Percentiles rank a stretch among this genome's conserved stretches.
Conservation (phyloP, 2,329 filamentous ascomycete genomes). For the Eutypella sp. region DNA sequence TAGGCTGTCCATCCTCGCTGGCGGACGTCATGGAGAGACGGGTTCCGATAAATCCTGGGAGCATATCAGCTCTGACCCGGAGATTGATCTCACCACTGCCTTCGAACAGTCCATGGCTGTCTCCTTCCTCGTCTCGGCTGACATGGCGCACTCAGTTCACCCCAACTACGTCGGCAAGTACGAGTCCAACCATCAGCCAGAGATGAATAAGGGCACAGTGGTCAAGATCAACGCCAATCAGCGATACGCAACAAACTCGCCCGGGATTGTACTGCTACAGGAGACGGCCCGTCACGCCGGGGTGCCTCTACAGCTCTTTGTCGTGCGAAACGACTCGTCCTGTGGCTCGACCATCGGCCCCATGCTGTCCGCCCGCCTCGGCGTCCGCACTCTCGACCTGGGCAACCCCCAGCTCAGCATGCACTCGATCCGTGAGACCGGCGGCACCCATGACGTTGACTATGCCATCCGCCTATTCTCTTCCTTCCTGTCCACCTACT, state of each 20-base stretch:
- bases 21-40: conserved; percentile 42
- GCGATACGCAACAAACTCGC: conserved; percentile 92
- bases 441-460: conserved; percentile 81
- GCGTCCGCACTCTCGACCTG: conserved; percentile 82
- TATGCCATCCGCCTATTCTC: conserved; percentile 82
- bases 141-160: conserved; percentile 96
- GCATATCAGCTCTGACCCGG: conserved; percentile 43
- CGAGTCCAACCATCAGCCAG: conserved; percentile 82
- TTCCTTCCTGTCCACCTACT: conserved; percentile 81
- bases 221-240: conserved; percentile 99
- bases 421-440: conserved; percentile 95
- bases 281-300: conserved; percentile 71
- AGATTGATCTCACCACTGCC: conserved; percentile 66
- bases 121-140: conserved; percentile 91
- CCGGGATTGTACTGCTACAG: conserved; percentile 87
- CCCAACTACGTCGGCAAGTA: conserved; percentile 94
- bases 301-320: conserved; percentile 90
- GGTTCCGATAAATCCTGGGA: conserved; percentile 63
- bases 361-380: conserved; percentile 85
- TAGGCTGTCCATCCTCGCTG: conserved; percentile 75
- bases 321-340: conserved; percentile 89
- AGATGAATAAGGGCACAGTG: conserved; percentile 94
- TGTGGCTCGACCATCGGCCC: conserved; percentile 97
- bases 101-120: conserved; percentile 90
- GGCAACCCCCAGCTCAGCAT: conserved; percentile 94